Evolutionary conservation across 2,329 filamentous ascomycete species (phyloP).

Genomic region (Colletotrichum caudatum): DNA sequence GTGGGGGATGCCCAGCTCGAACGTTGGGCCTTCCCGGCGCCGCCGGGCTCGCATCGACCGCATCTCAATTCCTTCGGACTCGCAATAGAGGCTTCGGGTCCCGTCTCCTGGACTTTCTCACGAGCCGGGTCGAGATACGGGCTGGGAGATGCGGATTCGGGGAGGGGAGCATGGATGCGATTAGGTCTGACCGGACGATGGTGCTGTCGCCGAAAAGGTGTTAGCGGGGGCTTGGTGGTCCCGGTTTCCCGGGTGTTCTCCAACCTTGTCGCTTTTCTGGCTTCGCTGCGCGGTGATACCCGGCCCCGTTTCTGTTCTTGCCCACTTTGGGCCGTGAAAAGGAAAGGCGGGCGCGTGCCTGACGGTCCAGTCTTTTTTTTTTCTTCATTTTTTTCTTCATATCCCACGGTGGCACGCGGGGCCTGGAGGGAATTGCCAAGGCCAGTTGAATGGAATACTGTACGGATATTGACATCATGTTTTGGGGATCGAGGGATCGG

Average conservation of each 20-base stretch:
- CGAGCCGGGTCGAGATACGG: not conserved
- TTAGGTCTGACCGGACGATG: too few relatives aligned
- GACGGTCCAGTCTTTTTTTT: not conserved
- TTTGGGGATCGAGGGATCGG: not conserved
- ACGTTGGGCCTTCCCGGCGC: not conserved
- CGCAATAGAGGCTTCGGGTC: not conserved
- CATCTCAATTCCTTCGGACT: not conserved
- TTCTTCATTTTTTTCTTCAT: too few relatives aligned
- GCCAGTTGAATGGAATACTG: not conserved
- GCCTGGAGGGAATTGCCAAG: too few relatives aligned
- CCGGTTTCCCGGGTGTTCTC: not conserved
- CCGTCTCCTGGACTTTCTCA: not conserved
- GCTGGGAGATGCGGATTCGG: not conserved
- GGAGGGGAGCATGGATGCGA: too few relatives aligned
- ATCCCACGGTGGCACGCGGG: not conserved
- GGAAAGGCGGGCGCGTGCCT: not conserved
- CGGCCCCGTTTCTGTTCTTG: not conserved
- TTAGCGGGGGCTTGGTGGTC: too few relatives aligned
- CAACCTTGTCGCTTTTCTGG: not conserved
- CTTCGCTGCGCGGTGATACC: not conserved
- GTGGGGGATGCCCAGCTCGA: not conserved
- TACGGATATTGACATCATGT: not conserved
- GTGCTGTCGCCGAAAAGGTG: too few relatives aligned
- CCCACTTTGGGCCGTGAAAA: conserved; percentile 3
- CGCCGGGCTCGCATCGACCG: not conserved